Evolutionary conservation across 1,284 basidiomycete species (phyloP).

Genomic region (Microbotryum lychnidis-dioicae): DNA sequence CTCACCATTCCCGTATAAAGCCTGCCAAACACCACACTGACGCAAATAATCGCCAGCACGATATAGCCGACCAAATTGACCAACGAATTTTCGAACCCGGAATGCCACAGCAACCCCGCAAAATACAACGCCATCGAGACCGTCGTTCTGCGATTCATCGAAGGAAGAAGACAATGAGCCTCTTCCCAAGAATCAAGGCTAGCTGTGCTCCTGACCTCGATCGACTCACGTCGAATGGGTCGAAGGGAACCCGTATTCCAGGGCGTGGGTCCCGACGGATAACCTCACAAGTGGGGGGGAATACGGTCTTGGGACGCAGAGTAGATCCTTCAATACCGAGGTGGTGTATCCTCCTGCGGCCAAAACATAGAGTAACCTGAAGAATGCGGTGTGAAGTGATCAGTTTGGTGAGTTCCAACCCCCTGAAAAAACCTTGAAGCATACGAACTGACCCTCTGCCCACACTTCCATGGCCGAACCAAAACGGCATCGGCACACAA

Average conservation of each 20-base stretch:
- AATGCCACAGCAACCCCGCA: slow-evolving; percentile 4
- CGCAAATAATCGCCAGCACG: slow-evolving; percentile 50
- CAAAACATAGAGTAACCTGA: slow-evolving; percentile 71
- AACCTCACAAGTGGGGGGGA: slow-evolving; percentile 82
- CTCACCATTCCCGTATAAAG: slow-evolving; percentile 62
- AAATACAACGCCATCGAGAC: slow-evolving; percentile 28
- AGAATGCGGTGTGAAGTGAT: slow-evolving; percentile 63
- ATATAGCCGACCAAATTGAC: slow-evolving; percentile 2
- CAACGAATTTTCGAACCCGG: too few relatives aligned
- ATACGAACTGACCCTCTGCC: slow-evolving; percentile 58
- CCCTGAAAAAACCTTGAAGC: slow-evolving; percentile 1
- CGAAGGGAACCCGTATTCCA: slow-evolving; percentile 88
- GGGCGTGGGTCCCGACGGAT: slow-evolving; percentile 41
- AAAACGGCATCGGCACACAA: slow-evolving; percentile 74
- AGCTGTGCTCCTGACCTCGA: slow-evolving; percentile 41
- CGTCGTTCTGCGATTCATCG: slow-evolving; percentile 4
- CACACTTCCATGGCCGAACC: slow-evolving; percentile 66
- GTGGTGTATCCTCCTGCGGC: slow-evolving; percentile 41
- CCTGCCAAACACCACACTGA: slow-evolving; percentile 77
- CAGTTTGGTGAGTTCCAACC: not conserved
- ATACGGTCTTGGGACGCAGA: slow-evolving; percentile 84
- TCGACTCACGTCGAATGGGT: slow-evolving; percentile 85
- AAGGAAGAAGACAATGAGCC: not conserved
- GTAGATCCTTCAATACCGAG: slow-evolving; percentile 53
- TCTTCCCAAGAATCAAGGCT: not conserved